Evolutionary conservation across 176 grass and related monocot species (phyloP).

Genomic region (Oryza coarctata): DNA sequence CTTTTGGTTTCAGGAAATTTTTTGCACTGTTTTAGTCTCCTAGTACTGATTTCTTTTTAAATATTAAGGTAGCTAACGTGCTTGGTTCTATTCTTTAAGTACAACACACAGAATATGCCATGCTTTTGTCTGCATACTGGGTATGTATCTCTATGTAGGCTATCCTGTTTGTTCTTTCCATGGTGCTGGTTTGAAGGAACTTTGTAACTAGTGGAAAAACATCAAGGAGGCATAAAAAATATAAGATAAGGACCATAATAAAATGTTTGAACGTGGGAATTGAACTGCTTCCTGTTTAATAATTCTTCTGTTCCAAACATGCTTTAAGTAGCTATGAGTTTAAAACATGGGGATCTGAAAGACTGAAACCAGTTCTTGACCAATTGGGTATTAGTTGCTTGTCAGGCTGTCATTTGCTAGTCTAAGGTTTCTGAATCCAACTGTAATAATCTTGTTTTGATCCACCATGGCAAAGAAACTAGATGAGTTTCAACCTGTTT

Average conservation of each 20-base stretch:
- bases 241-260: background rate
- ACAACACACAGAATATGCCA: background rate
- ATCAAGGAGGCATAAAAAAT: background rate
- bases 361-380: background rate
- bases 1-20: slow-evolving; percentile 25
- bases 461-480: background rate
- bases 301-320: background rate
- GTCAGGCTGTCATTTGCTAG: background rate
- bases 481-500: slow-evolving; percentile 9
- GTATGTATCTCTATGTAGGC: slow-evolving; percentile 15
- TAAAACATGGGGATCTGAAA: background rate
- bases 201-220: background rate
- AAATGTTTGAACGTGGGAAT: background rate
- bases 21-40: slow-evolving; percentile 15
- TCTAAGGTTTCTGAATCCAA: slow-evolving; percentile 13
- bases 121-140: background rate
- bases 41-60: slow-evolving; percentile 14
- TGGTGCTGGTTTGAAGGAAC: slow-evolving; percentile 1
- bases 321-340: background rate
- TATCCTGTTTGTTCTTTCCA: slow-evolving; percentile 9
- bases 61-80: background rate
- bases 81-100: slow-evolving; percentile 9
- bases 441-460: background rate
- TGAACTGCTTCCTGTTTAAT: background rate
- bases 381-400: background rate